Conservation (phyloP, 2,329 filamentous ascomycete species). For the Nigrograna mackinnonii region DNA sequence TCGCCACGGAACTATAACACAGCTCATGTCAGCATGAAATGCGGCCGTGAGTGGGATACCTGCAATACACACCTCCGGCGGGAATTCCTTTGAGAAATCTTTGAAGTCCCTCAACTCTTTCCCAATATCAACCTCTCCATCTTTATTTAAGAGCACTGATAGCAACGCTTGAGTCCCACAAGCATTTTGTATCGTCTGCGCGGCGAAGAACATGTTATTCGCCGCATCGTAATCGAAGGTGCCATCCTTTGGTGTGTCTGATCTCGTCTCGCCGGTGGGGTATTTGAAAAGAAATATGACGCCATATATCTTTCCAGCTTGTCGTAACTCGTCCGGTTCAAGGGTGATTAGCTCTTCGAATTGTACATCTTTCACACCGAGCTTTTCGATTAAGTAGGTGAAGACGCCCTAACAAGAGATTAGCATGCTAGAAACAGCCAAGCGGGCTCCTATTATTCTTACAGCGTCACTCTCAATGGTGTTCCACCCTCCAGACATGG, state of each 20-base stretch:
- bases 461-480: slow-evolving; percentile 98
- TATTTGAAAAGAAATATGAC: slow-evolving; percentile 99
- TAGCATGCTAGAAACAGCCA: neutral
- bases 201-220: slow-evolving; percentile 86
- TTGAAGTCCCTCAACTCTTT: slow-evolving; percentile 74
- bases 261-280: slow-evolving; percentile 69
- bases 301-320: slow-evolving; percentile 72
- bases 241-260: slow-evolving; percentile 76
- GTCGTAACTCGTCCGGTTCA: slow-evolving; percentile 72
- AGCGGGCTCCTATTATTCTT: slow-evolving; percentile 39
- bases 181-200: slow-evolving; percentile 97
- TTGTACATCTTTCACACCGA: slow-evolving; percentile 91
- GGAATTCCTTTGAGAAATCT: slow-evolving; percentile 84
- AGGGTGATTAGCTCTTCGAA: slow-evolving; percentile 95
- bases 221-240: slow-evolving; percentile 75
- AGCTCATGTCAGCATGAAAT: neutral
- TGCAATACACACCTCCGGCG: slow-evolving; percentile 52
- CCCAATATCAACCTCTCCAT: slow-evolving; percentile 72
- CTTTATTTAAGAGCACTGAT: slow-evolving; percentile 87
- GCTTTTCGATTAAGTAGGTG: slow-evolving; percentile 89
- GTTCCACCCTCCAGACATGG: slow-evolving; percentile 77
- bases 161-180: slow-evolving; percentile 96
- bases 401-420: slow-evolving; percentile 75
- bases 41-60: slow-evolving; percentile 1
- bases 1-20: slow-evolving; percentile 66